Percentiles rank a stretch among this genome's conserved stretches.
Conservation (phyloP, 257 asterid species). For the Linderniella brevidens region DNA sequence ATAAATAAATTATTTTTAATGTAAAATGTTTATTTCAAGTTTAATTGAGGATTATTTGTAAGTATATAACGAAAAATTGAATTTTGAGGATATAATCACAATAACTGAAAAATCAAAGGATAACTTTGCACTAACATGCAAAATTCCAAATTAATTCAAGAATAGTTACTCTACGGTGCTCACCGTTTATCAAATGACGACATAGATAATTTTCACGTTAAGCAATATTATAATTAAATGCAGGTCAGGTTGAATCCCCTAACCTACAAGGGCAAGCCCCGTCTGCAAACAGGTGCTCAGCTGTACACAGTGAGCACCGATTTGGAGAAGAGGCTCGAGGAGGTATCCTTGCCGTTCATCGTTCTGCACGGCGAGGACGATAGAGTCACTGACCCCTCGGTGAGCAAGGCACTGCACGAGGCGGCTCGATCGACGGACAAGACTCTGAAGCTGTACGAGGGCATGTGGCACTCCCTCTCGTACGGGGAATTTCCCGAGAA, state of each 20-base stretch:
- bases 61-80: no score
- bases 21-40: no score
- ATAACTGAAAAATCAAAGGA: no score
- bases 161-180: no score
- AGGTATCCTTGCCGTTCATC: conserved; percentile 54
- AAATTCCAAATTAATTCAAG: no score
- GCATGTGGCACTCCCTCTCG: conserved; percentile 87
- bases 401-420: conserved; percentile 45
- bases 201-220: not conserved
- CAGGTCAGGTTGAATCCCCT: conserved; percentile 73
- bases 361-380: conserved; percentile 52
- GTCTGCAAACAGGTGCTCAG: conserved; percentile 65
- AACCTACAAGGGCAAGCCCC: conserved; percentile 84
- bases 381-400: conserved; percentile 41
- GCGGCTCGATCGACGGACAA: conserved; percentile 51
- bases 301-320: conserved; percentile 45
- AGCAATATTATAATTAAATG: no score
- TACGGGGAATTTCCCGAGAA: conserved; percentile 85
- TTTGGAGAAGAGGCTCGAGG: conserved; percentile 51
- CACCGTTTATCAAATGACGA: no score
- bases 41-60: no score
- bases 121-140: no score
- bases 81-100: no score
- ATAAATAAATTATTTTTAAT: no score
- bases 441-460: conserved; percentile 60